Evolutionary conservation across 2,329 filamentous ascomycete species (phyloP).

Genomic region (Diplodia intermedia): DNA sequence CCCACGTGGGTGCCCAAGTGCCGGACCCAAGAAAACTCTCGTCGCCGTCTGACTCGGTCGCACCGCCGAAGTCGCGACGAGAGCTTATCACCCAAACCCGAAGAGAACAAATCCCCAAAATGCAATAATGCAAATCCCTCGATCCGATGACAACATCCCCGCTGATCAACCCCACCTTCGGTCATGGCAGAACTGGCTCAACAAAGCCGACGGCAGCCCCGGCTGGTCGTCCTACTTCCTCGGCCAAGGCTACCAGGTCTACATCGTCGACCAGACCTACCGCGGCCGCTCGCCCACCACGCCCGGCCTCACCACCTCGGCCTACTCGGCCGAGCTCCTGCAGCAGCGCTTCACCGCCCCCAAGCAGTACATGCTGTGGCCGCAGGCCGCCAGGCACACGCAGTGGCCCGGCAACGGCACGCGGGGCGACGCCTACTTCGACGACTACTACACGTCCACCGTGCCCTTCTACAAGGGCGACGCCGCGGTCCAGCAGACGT

Average conservation of each 20-base stretch:
- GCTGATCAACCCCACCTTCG: constrained; percentile 44
- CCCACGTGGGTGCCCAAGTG: background rate
- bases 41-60: background rate
- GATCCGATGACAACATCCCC: background rate
- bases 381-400: constrained; percentile 52
- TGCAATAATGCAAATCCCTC: background rate
- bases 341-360: constrained; percentile 47
- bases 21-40: background rate
- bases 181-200: constrained; percentile 42
- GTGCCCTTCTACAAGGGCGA: constrained; percentile 8
- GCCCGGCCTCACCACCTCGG: constrained; percentile 38
- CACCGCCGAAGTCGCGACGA: background rate
- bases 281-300: constrained; percentile 56
- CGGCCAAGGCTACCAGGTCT: constrained; percentile 55
- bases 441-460: constrained; percentile 50
- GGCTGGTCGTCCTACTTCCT: constrained; percentile 60
- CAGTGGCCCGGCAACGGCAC: constrained; percentile 48
- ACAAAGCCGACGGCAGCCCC: constrained; percentile 57
- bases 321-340: constrained; percentile 34
- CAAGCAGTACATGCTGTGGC: constrained; percentile 49
- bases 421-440: constrained; percentile 55
- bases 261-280: constrained; percentile 56
- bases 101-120: background rate
- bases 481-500: constrained; percentile 14
- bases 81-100: background rate